Evolutionary conservation across 116 monocot species (phyloP).

Genomic region (Posidonia oceanica): DNA sequence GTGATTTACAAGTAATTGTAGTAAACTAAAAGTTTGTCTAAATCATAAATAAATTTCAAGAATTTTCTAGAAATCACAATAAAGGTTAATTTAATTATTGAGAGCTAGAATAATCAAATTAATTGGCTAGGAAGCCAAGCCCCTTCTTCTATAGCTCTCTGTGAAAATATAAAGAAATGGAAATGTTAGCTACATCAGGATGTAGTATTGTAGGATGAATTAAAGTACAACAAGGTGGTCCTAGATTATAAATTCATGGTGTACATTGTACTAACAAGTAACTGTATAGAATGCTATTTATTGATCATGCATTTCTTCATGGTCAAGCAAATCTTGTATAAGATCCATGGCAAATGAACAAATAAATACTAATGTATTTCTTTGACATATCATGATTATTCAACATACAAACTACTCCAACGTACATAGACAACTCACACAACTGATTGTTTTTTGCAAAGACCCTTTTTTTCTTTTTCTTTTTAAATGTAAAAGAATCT

Average conservation of each 20-base stretch:
- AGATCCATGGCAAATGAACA: not conserved
- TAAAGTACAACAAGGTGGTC: too few relatives aligned
- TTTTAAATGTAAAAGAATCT: not conserved
- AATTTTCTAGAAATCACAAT: too few relatives aligned
- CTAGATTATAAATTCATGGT: not conserved
- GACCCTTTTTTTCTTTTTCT: not conserved
- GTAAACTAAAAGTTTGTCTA: too few relatives aligned
- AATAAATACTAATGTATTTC: not conserved
- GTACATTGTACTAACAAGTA: not conserved
- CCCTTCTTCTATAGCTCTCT: constrained; percentile 96
- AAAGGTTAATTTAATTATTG: too few relatives aligned
- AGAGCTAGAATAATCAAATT: too few relatives aligned
- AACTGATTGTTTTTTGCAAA: too few relatives aligned
- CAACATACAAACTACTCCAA: too few relatives aligned
- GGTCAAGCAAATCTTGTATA: not conserved
- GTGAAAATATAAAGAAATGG: constrained; percentile 11
- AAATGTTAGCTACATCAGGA: not conserved
- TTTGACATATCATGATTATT: not conserved
- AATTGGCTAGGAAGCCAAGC: not conserved
- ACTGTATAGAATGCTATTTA: not conserved
- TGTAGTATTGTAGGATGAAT: not conserved
- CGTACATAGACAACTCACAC: too few relatives aligned
- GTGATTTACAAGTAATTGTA: too few relatives aligned
- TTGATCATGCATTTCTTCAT: not conserved
- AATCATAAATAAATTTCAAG: too few relatives aligned